A percentile compares a stretch with the other conserved stretches of the same genome.
Evolutionary conservation across 1,284 basidiomycete genomes (phyloP).

Genomic region (Somion occarium): DNA sequence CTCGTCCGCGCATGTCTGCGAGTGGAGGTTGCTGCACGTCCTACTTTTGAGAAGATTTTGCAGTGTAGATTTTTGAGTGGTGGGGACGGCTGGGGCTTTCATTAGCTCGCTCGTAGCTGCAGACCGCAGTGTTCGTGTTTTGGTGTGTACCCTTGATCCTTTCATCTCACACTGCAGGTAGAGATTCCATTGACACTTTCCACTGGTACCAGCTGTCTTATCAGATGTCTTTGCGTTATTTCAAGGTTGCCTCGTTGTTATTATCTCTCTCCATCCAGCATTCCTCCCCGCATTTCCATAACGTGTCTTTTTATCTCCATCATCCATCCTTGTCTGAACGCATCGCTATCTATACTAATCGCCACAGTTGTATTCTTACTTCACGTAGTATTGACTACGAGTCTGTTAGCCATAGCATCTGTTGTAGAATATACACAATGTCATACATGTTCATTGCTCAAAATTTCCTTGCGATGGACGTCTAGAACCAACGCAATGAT

Average conservation of each 20-base stretch:
- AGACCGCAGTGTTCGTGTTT: neutral
- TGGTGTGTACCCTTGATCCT: neutral
- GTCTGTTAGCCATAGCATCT: slow-evolving; percentile 9
- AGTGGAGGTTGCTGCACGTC: slow-evolving; percentile 65
- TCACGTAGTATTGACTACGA: slow-evolving; percentile 5
- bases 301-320: slow-evolving; percentile 12
- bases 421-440: slow-evolving; percentile 2
- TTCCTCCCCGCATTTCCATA: slow-evolving; percentile 10
- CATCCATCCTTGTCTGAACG: slow-evolving; percentile 5
- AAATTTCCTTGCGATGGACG: too few species aligned
- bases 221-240: slow-evolving; percentile 5
- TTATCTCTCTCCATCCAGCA: slow-evolving; percentile 11
- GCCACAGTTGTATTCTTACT: slow-evolving; percentile 1
- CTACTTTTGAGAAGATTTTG: slow-evolving; percentile 79
- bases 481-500: too few species aligned
- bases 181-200: neutral
- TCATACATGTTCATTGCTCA: neutral
- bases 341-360: slow-evolving; percentile 2
- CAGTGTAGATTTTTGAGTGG: slow-evolving; percentile 76
- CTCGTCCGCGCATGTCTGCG: slow-evolving; percentile 78
- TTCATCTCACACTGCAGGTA: neutral
- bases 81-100: slow-evolving; percentile 51
- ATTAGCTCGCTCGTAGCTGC: slow-evolving; percentile 15
- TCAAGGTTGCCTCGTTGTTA: slow-evolving; percentile 12
- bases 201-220: slow-evolving; percentile 2